Percentiles rank a stretch among this genome's conserved stretches.
Conservation (phyloP, 2,329 filamentous ascomycete species). For the Helminthosporium solani region DNA sequence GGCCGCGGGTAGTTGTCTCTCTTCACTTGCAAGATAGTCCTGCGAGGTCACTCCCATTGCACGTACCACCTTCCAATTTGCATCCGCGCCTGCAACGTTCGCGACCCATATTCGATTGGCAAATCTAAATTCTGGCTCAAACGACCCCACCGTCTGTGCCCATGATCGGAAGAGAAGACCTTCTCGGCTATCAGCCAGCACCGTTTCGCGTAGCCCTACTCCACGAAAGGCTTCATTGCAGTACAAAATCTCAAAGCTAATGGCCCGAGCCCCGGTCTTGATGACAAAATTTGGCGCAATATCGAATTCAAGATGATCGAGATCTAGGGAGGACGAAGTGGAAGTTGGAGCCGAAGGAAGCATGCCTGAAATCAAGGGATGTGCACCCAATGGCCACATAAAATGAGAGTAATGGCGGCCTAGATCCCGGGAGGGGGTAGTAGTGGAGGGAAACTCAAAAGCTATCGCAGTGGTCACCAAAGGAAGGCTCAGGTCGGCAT, state of each 20-base stretch:
- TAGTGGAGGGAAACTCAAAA: no score
- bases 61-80: constrained; percentile 21
- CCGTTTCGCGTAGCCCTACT: constrained; percentile 4
- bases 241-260: constrained; percentile 22
- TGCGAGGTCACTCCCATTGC: constrained; percentile 2
- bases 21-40: neutral
- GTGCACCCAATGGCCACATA: no score
- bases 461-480: no score
- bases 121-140: constrained; percentile 17
- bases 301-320: constrained; percentile 26
- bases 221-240: constrained; percentile 26
- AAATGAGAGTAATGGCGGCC: no score
- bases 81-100: constrained; percentile 13
- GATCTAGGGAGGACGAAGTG: constrained; percentile 13
- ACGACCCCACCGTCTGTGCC: constrained; percentile 22
- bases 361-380: no score
- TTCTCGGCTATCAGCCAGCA: constrained; percentile 11
- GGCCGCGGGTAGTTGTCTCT: neutral
- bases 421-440: no score
- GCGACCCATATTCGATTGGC: constrained; percentile 19
- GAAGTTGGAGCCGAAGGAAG: neutral
- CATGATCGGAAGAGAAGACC: constrained; percentile 31
- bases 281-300: constrained; percentile 26
- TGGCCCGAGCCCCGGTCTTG: constrained; percentile 8
- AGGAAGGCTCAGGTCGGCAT: no score